Percentiles rank a stretch among this genome's conserved stretches.
phyloP scores from a whole-genome alignment of 306 rosid species.

The Senna tora region DNA sequence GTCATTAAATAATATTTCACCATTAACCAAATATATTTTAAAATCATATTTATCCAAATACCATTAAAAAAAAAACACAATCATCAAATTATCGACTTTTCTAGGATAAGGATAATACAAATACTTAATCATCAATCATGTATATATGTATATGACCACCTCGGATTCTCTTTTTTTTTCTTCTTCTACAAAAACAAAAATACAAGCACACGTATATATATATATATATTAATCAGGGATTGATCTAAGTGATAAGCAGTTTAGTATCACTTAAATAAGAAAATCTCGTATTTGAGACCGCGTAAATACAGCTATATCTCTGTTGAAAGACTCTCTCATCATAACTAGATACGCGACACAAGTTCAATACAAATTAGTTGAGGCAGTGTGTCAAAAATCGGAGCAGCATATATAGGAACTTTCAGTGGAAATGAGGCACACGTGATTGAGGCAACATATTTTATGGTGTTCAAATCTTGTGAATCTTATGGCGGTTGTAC shows the following conservation, averaged over 20 bases:
- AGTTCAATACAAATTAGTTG: no score
- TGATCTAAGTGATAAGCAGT: no score
- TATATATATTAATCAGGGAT: no score
- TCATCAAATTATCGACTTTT: not conserved
- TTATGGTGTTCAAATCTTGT: slow-evolving; percentile 36
- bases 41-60: not conserved
- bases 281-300: no score
- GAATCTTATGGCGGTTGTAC: slow-evolving; percentile 42
- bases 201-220: not conserved
- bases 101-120: not conserved
- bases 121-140: not conserved
- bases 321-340: no score
- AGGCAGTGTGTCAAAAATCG: no score
- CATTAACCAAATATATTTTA: no score
- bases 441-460: slow-evolving; percentile 45
- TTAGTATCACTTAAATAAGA: no score
- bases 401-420: slow-evolving; percentile 27
- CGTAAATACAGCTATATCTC: no score
- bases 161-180: slow-evolving; percentile 7
- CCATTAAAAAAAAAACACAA: not conserved
- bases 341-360: no score
- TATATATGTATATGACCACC: no score
- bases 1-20: not conserved
- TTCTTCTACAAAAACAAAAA: not conserved
- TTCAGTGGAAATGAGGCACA: slow-evolving; percentile 41